Conservation (phyloP, 306 rosid species). For the Bauhinia variegata region DNA sequence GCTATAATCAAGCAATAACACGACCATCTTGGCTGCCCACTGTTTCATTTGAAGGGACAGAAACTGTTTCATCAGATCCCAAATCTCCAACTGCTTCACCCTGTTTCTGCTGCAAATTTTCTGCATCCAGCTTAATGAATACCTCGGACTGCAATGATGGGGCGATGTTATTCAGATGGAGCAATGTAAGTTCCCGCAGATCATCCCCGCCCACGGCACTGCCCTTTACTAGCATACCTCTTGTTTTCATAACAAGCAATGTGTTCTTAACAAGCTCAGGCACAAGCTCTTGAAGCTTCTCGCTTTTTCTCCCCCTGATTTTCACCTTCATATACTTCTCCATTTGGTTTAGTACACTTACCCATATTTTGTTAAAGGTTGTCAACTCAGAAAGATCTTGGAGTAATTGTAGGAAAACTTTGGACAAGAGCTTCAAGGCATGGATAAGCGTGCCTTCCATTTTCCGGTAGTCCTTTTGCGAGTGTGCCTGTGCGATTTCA, state of each 20-base stretch:
- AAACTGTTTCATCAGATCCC: constrained; percentile 47
- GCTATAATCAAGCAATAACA: constrained; percentile 53
- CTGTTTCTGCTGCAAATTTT: constrained; percentile 46
- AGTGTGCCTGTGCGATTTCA: constrained; percentile 72
- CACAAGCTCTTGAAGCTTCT: constrained; percentile 82
- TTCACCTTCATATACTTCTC: constrained; percentile 75
- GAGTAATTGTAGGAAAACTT: constrained; percentile 77
- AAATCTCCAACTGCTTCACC: constrained; percentile 48
- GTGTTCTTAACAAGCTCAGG: constrained; percentile 90
- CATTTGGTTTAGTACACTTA: constrained; percentile 69
- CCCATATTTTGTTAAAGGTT: constrained; percentile 80
- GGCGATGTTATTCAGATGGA: constrained; percentile 65
- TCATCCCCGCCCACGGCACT: constrained; percentile 65
- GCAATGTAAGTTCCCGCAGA: constrained; percentile 90
- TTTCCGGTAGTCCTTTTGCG: constrained; percentile 79
- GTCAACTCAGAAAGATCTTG: constrained; percentile 62
- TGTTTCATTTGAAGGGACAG: constrained; percentile 49
- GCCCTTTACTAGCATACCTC: constrained; percentile 54
- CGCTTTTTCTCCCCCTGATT: constrained; percentile 78
- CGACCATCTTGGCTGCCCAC: constrained; percentile 42
- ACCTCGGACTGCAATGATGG: constrained; percentile 80
- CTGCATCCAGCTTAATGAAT: constrained; percentile 67
- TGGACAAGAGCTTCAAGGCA: constrained; percentile 83
- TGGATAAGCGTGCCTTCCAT: constrained; percentile 91
- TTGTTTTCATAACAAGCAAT: constrained; percentile 78